Percentiles rank a stretch among this genome's conserved stretches.
Conservation (phyloP, 352 stramenopile species). For the Globisporangium paroecandrum region DNA sequence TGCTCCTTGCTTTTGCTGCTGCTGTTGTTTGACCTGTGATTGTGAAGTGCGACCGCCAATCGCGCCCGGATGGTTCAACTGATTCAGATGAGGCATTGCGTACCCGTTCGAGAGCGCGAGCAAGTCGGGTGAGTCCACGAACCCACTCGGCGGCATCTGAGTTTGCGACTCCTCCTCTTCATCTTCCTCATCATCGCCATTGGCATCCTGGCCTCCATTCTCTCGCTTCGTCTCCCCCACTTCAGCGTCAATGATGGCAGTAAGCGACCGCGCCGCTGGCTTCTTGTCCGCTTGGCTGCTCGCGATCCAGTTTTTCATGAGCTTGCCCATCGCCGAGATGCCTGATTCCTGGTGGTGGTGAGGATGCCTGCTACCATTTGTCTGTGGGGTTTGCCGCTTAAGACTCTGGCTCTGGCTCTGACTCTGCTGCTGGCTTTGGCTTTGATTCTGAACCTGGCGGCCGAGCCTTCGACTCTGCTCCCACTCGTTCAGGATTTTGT, state of each 20-base stretch:
- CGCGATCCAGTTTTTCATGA: conserved; percentile 19
- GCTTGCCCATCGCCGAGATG: conserved; percentile 15
- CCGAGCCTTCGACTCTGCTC: conserved; percentile 24
- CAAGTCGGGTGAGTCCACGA: conserved; percentile 18
- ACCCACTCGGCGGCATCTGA: conserved; percentile 14
- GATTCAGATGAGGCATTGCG: neutral
- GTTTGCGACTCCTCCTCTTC: conserved; percentile 24
- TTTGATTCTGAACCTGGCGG: neutral
- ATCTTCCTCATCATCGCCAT: conserved; percentile 14
- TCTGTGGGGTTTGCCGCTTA: conserved; percentile 5
- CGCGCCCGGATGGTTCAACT: neutral
- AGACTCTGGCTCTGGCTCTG: conserved; percentile 1
- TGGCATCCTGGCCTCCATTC: neutral
- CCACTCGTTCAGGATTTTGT: conserved; percentile 47
- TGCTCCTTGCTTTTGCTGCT: neutral
- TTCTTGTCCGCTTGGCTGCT: conserved; percentile 1
- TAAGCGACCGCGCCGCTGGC: conserved; percentile 10
- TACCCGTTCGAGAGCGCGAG: conserved; percentile 6
- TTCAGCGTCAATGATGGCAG: conserved; percentile 6
- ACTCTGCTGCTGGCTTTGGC: neutral
- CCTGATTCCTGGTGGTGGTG: neutral
- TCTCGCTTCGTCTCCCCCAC: neutral
- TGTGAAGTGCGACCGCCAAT: conserved; percentile 1
- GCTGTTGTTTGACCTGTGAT: neutral
- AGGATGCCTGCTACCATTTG: neutral